Evolutionary conservation across 2,329 filamentous ascomycete species (phyloP), one percentile per base, ranked within the genome.

Genomic region (Dendryphion nanum): DNA sequence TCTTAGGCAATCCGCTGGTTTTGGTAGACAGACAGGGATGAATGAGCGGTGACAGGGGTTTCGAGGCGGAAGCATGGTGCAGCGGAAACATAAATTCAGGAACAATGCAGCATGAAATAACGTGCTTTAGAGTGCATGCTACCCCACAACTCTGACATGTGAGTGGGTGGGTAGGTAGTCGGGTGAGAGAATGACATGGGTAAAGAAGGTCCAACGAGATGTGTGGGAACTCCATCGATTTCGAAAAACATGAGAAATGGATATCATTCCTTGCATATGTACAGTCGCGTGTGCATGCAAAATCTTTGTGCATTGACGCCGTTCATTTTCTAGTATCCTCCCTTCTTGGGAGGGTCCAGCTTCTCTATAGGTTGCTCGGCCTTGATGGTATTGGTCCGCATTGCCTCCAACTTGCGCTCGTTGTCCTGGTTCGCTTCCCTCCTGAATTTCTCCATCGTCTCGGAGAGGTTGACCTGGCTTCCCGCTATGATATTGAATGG

Each of bases 401-500:
- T 42, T 10, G 67, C 65, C 56, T 67, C 61, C 41, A 76, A 62
- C 62, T 79, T 81, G 57, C 70, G 70, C 59, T 75, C 75, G 44
- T 84, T 77, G 41, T 72, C 71, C 42, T 77, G 74, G 56, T 69
- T 67, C 40, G 79, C 75, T 55, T 77, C 57, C 54, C 75, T 74
- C 62, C 81, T 69, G 60, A 83, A 85, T 66, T 84, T 79, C 19
- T 74, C 76, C 42, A 82, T 77, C 38, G 84, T 70, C 36, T 73
- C 61, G 56, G 76, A 76, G 51, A 86, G 68, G 55, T 82, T 75
- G 33, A 74, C 75, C 38, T 73, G 64, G 45, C 77, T 76, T 35
- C 82, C 82, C 30, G 82, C 79, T 20, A 74, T 67, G 38, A 84
- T 75, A 56, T 86, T 86, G 64, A 72, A 81, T 13, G 81, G 81